Base-by-base conservation (phyloP, 2,329 filamentous ascomycete genomes). In the Ceratocystis colombiana region DNA sequence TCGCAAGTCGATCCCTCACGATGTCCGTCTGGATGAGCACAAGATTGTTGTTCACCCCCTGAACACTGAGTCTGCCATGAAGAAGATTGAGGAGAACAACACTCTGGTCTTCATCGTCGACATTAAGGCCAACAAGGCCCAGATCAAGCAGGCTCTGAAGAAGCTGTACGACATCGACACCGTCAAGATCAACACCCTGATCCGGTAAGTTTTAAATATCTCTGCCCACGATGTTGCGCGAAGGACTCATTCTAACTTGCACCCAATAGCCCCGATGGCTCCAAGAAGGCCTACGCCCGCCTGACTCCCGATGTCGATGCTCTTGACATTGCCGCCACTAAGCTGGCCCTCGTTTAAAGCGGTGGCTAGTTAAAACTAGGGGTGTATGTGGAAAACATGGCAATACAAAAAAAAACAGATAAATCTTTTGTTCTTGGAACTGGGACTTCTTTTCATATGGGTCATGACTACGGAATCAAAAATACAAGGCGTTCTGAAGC, bases 71-170 rank as follows among this genome's bases (percentile, higher is more conserved):
- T 94, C 88, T 76, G 94, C 95, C 76, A 97, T 99, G 93, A 99
- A 99, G 90, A 96, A 96, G 89, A 96, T 99, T 74, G 94, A 99
- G 85, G 94, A 99, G 88, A 92, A 99, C 87, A 99, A 99, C 87
- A 99, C 94, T 73, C 87, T 99, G 64, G 90, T 96, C 77, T 96
- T 96, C 85, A 96, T 96, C 74, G 90, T 95, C 76, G 89, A 96
- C 73, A 82, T 93, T 79, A 95, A 95, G 88, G 87, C 93, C 79
- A 99, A 99, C 88, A 99, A 99, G 90, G 87, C 91, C 77, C 94
- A 99, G 84, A 99, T 99, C 83, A 96, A 96, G 86, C 84, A 86
- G 75, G 89, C 93, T 70, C 83, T 99, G 73, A 99, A 97, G 91
- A 96, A 94, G 88, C 88, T 97, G 73, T 99, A 99, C 80, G 94